Base-by-base conservation (phyloP, 1,139 yeast genomes). In the Hansenula lynferdii region DNA sequence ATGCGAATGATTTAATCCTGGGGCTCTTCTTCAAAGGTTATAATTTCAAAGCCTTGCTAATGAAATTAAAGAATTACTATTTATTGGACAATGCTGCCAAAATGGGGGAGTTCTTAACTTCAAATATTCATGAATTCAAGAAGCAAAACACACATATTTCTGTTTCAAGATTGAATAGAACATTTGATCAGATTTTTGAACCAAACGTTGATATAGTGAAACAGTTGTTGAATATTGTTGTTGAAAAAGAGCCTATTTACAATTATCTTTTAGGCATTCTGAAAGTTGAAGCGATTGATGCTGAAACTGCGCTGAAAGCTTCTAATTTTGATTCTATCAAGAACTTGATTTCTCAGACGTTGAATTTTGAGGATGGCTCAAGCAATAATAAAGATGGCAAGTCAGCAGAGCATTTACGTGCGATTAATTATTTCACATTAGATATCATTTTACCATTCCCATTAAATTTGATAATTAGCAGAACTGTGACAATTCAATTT, bases 401-500 rank as follows among this genome's bases (percentile, higher is more conserved):
- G 47, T 34, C 54, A 5, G 38, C 43, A 10, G 56, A 56, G 24
- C 42, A 39, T 8, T 33, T 42, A 17, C 41, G 50, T 35, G 61
- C 62, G 28, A 65, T 76, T 8, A 75, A 81, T 50, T 76, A 76
- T 31, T 58, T 89, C 12, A 84, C 80, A 48, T 65, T 89, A 31
- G 85, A 85, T 38, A 58, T 86, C 26, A 66, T 72, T 22, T 66
- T 90, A 17, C 96, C 97, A 7, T 94, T 87, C 55, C 99, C 99
- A 0, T 62, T 89, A 35, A 87, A 89, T 47, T 67, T 90, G 28
- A 69, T 92, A 1, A 63, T 89, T 4, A 78, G 85, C 20, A 75
- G 81, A 43, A 82, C 86, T 31, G 77, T 83, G 23, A 69, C 87
- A 25, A 72, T 80, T 36, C 89, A 94, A 44, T 89, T 84, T 54